phyloP scores from a whole-genome alignment of 495 filamentous ascomycete genomes.

The Penicillium parvum region DNA sequence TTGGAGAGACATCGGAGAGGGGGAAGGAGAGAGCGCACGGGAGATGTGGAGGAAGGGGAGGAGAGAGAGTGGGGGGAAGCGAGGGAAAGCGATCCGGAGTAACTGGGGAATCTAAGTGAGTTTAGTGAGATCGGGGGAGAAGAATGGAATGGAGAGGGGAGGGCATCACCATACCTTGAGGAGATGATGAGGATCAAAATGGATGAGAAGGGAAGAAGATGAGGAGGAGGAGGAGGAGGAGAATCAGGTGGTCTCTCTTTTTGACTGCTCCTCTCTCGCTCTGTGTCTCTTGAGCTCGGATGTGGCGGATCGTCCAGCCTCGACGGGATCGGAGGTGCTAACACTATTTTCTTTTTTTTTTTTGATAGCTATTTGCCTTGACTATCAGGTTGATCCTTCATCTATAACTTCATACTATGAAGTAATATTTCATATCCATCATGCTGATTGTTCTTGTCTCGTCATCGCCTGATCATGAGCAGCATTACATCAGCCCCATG shows the following conservation, averaged over 20 bases:
- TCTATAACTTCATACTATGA: too few species aligned
- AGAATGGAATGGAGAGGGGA: slow-evolving; percentile 6
- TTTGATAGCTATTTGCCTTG: too few species aligned
- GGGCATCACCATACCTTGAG: too few species aligned
- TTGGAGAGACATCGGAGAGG: slow-evolving; percentile 2
- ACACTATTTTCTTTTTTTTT: background rate
- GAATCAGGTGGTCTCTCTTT: too few species aligned
- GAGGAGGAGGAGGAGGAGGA: background rate
- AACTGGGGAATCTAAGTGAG: slow-evolving; percentile 30
- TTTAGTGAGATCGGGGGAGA: slow-evolving; percentile 13
- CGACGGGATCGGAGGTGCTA: background rate
- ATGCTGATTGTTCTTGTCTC: slow-evolving; percentile 2
- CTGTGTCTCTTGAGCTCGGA: too few species aligned
- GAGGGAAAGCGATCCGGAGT: slow-evolving; percentile 16
- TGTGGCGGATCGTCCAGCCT: slow-evolving; percentile 19
- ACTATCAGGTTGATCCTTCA: too few species aligned
- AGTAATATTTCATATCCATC: too few species aligned
- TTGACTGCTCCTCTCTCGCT: too few species aligned
- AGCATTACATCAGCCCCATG: slow-evolving; percentile 12
- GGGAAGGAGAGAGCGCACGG: slow-evolving; percentile 2
- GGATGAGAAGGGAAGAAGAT: too few species aligned
- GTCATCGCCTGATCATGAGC: slow-evolving; percentile 11
- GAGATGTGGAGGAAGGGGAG: slow-evolving; percentile 17
- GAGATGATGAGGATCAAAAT: too few species aligned
- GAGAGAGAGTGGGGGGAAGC: slow-evolving; percentile 12